A percentile compares a stretch with the other conserved stretches of the same genome.
Conservation (phyloP, 805 yeast genomes). For the Wickerhamomyces chambardii region DNA sequence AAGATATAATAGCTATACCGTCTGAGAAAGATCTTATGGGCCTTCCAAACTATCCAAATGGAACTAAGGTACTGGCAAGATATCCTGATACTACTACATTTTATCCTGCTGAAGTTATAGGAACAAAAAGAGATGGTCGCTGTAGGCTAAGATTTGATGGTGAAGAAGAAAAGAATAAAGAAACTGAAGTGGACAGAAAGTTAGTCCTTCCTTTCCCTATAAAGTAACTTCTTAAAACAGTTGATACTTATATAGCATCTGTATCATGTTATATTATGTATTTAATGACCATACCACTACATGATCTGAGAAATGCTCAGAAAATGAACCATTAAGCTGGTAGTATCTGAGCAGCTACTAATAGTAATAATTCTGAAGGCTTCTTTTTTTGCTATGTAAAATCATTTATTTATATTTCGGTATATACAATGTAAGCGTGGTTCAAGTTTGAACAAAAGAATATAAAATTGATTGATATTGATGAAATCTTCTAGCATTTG, state of each 20-base stretch:
- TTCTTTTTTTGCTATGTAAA: too few species aligned
- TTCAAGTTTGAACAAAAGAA: too few species aligned
- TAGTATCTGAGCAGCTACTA: too few species aligned
- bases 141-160: conserved; percentile 88
- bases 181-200: conserved; percentile 84
- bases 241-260: not conserved
- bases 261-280: not conserved
- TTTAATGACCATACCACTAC: too few species aligned
- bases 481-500: too few species aligned
- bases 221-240: conserved; percentile 2
- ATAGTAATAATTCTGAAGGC: too few species aligned
- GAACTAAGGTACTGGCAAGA: conserved; percentile 80
- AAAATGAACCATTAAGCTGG: too few species aligned
- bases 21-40: conserved; percentile 31
- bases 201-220: conserved; percentile 72
- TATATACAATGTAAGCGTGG: too few species aligned
- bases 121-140: conserved; percentile 61
- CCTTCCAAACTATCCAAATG: conserved; percentile 53
- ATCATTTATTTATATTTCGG: too few species aligned
- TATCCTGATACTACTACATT: conserved; percentile 98
- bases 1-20: conserved; percentile 72
- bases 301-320: too few species aligned
- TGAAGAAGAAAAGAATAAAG: conserved; percentile 93
- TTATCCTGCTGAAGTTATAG: conserved; percentile 88
- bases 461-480: too few species aligned